Evolutionary conservation across 169 alveolate species (phyloP).

Genomic region (Eimeria falciformis): DNA sequence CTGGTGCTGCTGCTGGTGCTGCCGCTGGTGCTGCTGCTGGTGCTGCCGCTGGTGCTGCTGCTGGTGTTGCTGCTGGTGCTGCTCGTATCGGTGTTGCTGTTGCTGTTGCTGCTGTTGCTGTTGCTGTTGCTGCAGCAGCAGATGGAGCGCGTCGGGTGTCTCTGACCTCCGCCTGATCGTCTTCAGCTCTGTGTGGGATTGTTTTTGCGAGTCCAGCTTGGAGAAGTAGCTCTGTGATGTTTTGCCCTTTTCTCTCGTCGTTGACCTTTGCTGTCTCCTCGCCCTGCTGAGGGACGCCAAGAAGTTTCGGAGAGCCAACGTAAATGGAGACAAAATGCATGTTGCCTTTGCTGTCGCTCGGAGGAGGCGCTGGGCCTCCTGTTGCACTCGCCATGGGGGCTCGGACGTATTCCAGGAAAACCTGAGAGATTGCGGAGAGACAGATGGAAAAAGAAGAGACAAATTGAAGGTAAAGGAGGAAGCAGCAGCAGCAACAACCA

Average conservation of each 20-base stretch:
- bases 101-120: too few species aligned
- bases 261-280: neutral
- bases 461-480: too few species aligned
- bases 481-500: neutral
- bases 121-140: too few species aligned
- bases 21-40: too few species aligned
- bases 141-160: too few species aligned
- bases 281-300: neutral
- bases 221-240: conserved; percentile 51
- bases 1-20: neutral
- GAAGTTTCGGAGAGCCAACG: conserved; percentile 4
- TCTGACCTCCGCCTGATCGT: conserved; percentile 64
- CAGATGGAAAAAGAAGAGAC: too few species aligned
- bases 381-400: conserved; percentile 46
- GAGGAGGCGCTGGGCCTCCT: conserved; percentile 58
- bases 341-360: conserved; percentile 60
- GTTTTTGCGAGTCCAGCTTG: conserved; percentile 49
- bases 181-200: conserved; percentile 70
- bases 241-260: neutral
- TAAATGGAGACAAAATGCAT: conserved; percentile 63
- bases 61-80: too few species aligned
- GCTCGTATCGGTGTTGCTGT: too few species aligned
- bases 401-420: conserved; percentile 49
- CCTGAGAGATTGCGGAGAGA: neutral
- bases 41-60: too few species aligned